phyloP scores from a whole-genome alignment of 192 early-diverging fungal genomes.

The Mortierella alpina region DNA sequence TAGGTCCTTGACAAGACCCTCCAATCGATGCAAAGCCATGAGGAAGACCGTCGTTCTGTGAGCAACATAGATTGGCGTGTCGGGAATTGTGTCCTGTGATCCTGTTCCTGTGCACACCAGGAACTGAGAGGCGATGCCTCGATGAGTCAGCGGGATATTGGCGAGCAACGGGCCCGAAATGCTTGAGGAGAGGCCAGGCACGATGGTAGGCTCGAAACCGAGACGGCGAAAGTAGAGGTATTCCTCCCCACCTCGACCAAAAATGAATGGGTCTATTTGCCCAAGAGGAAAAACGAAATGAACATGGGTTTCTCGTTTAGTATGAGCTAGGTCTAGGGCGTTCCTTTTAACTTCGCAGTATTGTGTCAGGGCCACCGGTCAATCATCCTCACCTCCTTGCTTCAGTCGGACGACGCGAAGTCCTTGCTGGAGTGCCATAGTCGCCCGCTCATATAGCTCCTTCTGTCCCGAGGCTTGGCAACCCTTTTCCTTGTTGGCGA shows the following conservation, averaged over 20 bases:
- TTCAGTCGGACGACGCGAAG: slow-evolving; percentile 88
- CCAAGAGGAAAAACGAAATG: background rate
- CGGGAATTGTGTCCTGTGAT: slow-evolving; percentile 77
- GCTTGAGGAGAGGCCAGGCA: slow-evolving; percentile 83
- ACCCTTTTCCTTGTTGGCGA: slow-evolving; percentile 83
- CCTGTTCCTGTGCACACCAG: slow-evolving; percentile 85
- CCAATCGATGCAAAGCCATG: slow-evolving; percentile 85
- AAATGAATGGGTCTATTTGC: slow-evolving; percentile 83
- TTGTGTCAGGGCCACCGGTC: background rate
- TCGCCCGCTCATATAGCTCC: slow-evolving; percentile 76
- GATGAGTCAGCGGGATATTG: slow-evolving; percentile 89
- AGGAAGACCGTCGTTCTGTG: slow-evolving; percentile 84
- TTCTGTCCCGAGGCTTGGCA: slow-evolving; percentile 82
- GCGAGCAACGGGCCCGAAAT: slow-evolving; percentile 80
- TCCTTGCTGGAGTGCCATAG: slow-evolving; percentile 71
- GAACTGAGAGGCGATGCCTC: slow-evolving; percentile 87
- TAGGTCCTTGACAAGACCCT: slow-evolving; percentile 68
- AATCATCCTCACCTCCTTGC: slow-evolving; percentile 70
- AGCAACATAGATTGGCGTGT: slow-evolving; percentile 74
- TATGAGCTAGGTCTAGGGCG: too few species aligned
- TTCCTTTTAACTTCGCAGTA: background rate
- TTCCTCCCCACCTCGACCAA: slow-evolving; percentile 95
- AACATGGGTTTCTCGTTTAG: background rate
- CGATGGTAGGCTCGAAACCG: slow-evolving; percentile 75
- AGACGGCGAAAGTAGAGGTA: slow-evolving; percentile 75